Conservation (phyloP, 1,139 yeast species). For the Fermentozyma sake region DNA sequence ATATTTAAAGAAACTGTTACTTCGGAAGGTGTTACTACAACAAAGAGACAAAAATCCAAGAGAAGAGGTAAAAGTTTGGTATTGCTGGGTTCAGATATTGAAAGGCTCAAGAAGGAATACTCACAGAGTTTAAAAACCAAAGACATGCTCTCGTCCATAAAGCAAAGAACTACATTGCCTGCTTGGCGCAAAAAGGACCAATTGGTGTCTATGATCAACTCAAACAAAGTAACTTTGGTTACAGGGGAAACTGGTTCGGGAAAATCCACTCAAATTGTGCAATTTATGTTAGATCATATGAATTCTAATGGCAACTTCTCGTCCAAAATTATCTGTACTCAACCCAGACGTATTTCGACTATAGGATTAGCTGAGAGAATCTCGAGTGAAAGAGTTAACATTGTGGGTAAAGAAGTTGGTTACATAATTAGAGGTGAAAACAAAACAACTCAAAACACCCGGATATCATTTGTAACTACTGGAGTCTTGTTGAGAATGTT, state of each 20-base stretch:
- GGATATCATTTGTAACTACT: slow-evolving; percentile 82
- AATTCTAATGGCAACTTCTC: slow-evolving; percentile 38
- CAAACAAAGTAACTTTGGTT: slow-evolving; percentile 64
- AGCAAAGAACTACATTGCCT: slow-evolving; percentile 57
- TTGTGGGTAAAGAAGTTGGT: slow-evolving; percentile 78
- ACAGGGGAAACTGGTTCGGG: slow-evolving; percentile 93
- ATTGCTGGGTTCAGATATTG: slow-evolving; percentile 14
- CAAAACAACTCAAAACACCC: slow-evolving; percentile 55
- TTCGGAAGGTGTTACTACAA: slow-evolving; percentile 1
- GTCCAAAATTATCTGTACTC: slow-evolving; percentile 78
- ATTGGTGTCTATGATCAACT: slow-evolving; percentile 51
- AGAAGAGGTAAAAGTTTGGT: slow-evolving; percentile 1
- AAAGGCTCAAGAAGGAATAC: slow-evolving; percentile 22
- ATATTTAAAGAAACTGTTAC: slow-evolving; percentile 1
- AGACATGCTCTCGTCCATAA: slow-evolving; percentile 15
- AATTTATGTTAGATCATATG: slow-evolving; percentile 72
- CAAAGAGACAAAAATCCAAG: neutral
- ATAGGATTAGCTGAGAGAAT: slow-evolving; percentile 93
- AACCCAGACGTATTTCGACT: slow-evolving; percentile 93
- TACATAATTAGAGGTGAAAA: slow-evolving; percentile 89
- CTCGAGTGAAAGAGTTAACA: slow-evolving; percentile 70
- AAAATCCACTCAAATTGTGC: slow-evolving; percentile 61
- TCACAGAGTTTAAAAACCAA: slow-evolving; percentile 10
- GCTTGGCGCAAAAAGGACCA: slow-evolving; percentile 71
- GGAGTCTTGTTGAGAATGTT: slow-evolving; percentile 88